phyloP scores from a whole-genome alignment of 2,329 filamentous ascomycete species.

The Fusarium continuum region DNA sequence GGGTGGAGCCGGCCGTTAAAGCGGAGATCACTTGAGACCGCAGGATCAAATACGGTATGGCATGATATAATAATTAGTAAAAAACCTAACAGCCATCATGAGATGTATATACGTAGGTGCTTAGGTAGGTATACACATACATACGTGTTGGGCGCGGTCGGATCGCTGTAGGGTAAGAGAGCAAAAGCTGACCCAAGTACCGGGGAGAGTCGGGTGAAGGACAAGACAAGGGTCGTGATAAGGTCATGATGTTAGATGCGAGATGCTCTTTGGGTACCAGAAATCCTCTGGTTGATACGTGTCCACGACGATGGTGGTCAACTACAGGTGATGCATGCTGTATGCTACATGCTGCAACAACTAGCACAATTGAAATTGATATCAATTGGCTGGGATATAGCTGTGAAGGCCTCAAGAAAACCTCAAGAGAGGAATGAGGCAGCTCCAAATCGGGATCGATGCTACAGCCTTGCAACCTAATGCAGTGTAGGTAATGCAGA shows the following conservation, averaged over 20 bases:
- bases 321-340: not conserved
- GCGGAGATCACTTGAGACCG: not conserved
- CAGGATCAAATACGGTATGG: not conserved
- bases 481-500: conserved; percentile 16
- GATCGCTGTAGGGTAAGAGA: conserved; percentile 27
- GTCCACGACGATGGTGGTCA: not conserved
- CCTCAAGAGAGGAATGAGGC: conserved; percentile 1
- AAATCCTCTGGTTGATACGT: conserved; percentile 1
- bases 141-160: not conserved
- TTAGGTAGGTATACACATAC: too few relatives aligned
- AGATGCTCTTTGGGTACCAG: conserved; percentile 1
- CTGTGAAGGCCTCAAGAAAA: not conserved
- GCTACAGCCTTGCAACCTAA: conserved; percentile 22
- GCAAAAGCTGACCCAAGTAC: conserved; percentile 11
- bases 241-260: conserved; percentile 1
- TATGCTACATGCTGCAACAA: conserved; percentile 2
- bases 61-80: not conserved
- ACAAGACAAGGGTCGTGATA: conserved; percentile 7
- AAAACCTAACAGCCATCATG: not conserved
- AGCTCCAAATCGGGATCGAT: not conserved
- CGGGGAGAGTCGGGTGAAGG: conserved; percentile 40
- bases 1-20: conserved; percentile 4
- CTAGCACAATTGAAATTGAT: not conserved
- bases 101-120: conserved; percentile 2
- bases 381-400: conserved; percentile 10